Evolutionary conservation across 164 flowering plant genomes (phyloP).

Genomic region (Vitis amurensis): DNA sequence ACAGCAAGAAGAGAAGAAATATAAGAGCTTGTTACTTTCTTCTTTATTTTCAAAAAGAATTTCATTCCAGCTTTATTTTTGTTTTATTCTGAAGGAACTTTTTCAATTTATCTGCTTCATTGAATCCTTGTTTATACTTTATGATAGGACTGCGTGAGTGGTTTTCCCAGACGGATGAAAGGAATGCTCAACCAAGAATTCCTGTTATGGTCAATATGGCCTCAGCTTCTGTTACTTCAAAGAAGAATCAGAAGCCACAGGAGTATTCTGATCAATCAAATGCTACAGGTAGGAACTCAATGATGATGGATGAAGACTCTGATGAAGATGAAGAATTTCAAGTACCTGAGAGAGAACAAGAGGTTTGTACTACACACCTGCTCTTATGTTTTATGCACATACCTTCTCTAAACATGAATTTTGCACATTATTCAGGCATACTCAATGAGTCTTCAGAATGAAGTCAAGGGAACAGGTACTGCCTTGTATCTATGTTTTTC

Average conservation of each 20-base stretch:
- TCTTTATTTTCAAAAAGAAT: neutral
- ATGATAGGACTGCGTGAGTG: constrained; percentile 89
- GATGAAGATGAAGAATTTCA: constrained; percentile 97
- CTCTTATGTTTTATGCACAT: neutral
- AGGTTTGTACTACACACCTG: constrained; percentile 43
- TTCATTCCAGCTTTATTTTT: neutral
- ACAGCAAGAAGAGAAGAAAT: no score
- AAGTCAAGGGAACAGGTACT: constrained; percentile 60
- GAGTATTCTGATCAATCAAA: constrained; percentile 58
- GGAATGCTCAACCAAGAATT: constrained; percentile 69
- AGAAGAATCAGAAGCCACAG: constrained; percentile 45
- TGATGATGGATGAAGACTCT: constrained; percentile 83
- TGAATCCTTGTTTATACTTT: constrained; percentile 6
- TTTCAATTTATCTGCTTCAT: neutral
- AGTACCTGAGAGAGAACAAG: constrained; percentile 65
- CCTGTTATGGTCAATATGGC: constrained; percentile 96
- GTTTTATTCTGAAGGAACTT: neutral
- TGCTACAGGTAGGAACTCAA: constrained; percentile 64
- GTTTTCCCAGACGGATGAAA: constrained; percentile 93
- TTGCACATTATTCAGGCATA: constrained; percentile 46
- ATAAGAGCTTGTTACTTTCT: neutral
- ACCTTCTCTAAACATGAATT: constrained; percentile 8
- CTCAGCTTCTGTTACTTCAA: constrained; percentile 58
- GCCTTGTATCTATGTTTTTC: constrained; percentile 3
- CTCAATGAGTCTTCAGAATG: constrained; percentile 40